Evolutionary conservation across 1,284 basidiomycete species (phyloP).

Genomic region (Boletus mariae): DNA sequence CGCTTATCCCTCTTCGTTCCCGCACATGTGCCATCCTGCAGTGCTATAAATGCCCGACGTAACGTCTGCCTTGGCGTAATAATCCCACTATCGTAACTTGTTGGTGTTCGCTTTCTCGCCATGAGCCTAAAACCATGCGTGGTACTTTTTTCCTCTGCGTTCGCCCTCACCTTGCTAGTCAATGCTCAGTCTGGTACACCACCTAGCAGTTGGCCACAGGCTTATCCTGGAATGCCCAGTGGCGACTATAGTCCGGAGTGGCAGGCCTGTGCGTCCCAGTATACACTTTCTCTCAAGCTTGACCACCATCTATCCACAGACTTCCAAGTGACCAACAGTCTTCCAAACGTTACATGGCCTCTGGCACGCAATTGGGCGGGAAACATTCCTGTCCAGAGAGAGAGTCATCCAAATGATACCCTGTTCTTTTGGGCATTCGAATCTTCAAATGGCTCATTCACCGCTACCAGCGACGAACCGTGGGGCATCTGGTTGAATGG

Average conservation of each 20-base stretch:
- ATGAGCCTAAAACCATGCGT: conserved; percentile 22
- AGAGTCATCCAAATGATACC: conserved; percentile 56
- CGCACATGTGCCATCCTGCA: no score
- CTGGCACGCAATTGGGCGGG: conserved; percentile 60
- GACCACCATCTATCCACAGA: conserved; percentile 34
- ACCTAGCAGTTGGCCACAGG: conserved; percentile 33
- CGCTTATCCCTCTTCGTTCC: no score
- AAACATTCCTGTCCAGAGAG: conserved; percentile 61
- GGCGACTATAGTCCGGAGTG: conserved; percentile 55
- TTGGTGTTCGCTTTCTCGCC: conserved; percentile 5
- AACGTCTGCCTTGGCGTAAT: not conserved
- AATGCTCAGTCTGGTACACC: conserved; percentile 26
- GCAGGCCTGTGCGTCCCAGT: conserved; percentile 52
- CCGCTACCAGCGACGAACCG: conserved; percentile 42
- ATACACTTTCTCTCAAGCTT: not conserved
- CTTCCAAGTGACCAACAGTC: conserved; percentile 50
- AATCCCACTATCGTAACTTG: conserved; percentile 2
- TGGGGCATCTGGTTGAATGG: conserved; percentile 78
- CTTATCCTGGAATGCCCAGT: conserved; percentile 31
- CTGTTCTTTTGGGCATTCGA: conserved; percentile 71
- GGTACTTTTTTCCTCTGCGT: conserved; percentile 1
- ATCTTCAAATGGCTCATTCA: conserved; percentile 56
- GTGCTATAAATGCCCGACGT: no score
- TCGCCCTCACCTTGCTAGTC: conserved; percentile 8
- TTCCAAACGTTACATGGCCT: conserved; percentile 64